Conservation (phyloP, 345 rosid genomes). For the Pugionium cornutum region DNA sequence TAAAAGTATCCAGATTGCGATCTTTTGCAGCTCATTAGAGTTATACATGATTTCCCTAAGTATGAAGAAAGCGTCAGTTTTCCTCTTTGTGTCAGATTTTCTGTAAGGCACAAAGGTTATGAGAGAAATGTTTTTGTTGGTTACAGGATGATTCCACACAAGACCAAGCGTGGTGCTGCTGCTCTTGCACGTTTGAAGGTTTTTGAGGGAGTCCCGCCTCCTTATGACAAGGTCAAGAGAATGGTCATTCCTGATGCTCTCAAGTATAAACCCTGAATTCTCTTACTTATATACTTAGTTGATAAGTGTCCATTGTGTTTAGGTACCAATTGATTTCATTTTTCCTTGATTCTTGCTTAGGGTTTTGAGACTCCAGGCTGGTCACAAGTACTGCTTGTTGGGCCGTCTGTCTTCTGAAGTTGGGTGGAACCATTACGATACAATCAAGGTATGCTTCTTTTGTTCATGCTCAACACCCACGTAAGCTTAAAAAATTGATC, state of each 20-base stretch:
- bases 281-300: not conserved
- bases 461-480: not conserved
- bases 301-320: not conserved
- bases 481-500: not conserved
- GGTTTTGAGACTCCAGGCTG: slow-evolving; percentile 90
- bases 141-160: slow-evolving; percentile 78
- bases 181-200: slow-evolving; percentile 79
- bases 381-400: slow-evolving; percentile 80
- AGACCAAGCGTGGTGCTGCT: slow-evolving; percentile 84
- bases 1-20: not conserved
- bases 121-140: not conserved
- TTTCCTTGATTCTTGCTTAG: slow-evolving; percentile 34
- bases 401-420: slow-evolving; percentile 76
- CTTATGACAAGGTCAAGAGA: slow-evolving; percentile 78
- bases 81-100: not conserved
- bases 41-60: not conserved
- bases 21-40: not conserved
- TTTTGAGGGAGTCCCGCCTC: slow-evolving; percentile 79
- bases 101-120: no score
- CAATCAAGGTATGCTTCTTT: slow-evolving; percentile 58
- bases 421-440: slow-evolving; percentile 89
- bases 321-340: not conserved
- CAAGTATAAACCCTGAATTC: slow-evolving; percentile 44
- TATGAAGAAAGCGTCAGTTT: not conserved
- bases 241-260: slow-evolving; percentile 96